Percentiles rank a stretch among this genome's conserved stretches.
Evolutionary conservation across 2,329 filamentous ascomycete genomes (phyloP).

Genomic region (Leptographium lundbergii): DNA sequence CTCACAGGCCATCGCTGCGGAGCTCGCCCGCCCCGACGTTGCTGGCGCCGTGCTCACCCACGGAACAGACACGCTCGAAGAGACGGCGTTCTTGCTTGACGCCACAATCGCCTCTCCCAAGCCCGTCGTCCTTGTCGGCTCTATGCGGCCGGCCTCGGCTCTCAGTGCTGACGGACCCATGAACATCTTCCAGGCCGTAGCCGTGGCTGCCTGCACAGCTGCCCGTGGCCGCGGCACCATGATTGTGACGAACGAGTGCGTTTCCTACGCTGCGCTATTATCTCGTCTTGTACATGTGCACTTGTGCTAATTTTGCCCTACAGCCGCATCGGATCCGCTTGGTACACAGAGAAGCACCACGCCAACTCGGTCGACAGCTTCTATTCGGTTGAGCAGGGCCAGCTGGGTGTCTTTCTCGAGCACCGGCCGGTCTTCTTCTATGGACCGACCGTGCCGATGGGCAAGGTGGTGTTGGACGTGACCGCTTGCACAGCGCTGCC

Average conservation of each 20-base stretch:
- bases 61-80: conserved; percentile 53
- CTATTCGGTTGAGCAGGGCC: conserved; percentile 40
- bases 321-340: conserved; percentile 39
- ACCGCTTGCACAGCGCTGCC: conserved; percentile 26
- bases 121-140: conserved; percentile 46
- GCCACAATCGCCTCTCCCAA: conserved; percentile 43
- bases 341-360: conserved; percentile 48
- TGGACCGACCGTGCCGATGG: conserved; percentile 32
- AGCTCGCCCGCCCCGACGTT: conserved; percentile 28
- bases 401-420: conserved; percentile 45
- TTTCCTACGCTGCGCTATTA: not conserved
- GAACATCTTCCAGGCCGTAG: conserved; percentile 49
- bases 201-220: conserved; percentile 33
- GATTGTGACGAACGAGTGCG: conserved; percentile 43
- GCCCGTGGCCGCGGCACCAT: conserved; percentile 41
- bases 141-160: conserved; percentile 51
- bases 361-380: conserved; percentile 52
- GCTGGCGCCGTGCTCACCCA: conserved; percentile 48
- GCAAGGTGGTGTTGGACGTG: conserved; percentile 30
- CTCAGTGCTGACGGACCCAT: conserved; percentile 47
- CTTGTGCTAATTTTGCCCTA: not conserved
- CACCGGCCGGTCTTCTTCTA: conserved; percentile 48
- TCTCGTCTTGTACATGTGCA: not conserved
- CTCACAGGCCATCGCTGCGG: conserved; percentile 32
- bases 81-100: conserved; percentile 51